phyloP scores from a whole-genome alignment of 805 yeast species.

The Millerago galiae region DNA sequence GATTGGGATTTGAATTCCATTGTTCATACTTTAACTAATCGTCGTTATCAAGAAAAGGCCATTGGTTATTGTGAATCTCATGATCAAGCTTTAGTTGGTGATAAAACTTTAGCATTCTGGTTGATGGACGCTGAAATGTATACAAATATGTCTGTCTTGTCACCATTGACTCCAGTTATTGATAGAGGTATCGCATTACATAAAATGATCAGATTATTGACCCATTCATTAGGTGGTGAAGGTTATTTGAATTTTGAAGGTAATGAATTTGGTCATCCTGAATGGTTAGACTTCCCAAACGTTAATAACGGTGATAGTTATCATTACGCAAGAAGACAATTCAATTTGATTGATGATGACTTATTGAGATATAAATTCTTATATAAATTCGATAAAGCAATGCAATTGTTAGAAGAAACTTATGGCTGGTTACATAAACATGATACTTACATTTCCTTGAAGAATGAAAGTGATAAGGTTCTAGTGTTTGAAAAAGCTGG shows the following conservation, averaged over 20 bases:
- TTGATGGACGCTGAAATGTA: slow-evolving; percentile 98
- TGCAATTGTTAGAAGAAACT: slow-evolving; percentile 69
- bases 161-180: slow-evolving; percentile 68
- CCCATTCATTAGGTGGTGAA: slow-evolving; percentile 93
- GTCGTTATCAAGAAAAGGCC: slow-evolving; percentile 84
- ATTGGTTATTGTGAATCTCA: slow-evolving; percentile 92
- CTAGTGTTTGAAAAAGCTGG: slow-evolving; percentile 86
- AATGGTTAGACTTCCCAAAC: slow-evolving; percentile 97
- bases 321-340: slow-evolving; percentile 93
- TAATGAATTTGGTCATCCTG: slow-evolving; percentile 98
- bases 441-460: slow-evolving; percentile 79
- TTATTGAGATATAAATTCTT: slow-evolving; percentile 72
- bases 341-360: slow-evolving; percentile 76
- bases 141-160: slow-evolving; percentile 80
- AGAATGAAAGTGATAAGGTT: slow-evolving; percentile 84
- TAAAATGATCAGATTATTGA: slow-evolving; percentile 80
- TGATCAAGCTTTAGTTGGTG: slow-evolving; percentile 97
- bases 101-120: slow-evolving; percentile 95
- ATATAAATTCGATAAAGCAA: slow-evolving; percentile 75
- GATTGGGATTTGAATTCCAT: slow-evolving; percentile 87
- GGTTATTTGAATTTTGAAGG: slow-evolving; percentile 96
- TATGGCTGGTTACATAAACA: slow-evolving; percentile 66
- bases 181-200: slow-evolving; percentile 91
- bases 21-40: slow-evolving; percentile 74
- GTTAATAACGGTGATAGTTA: slow-evolving; percentile 81